Evolutionary conservation across 345 rosid genomes (phyloP).

Genomic region (Citrus australasica): DNA sequence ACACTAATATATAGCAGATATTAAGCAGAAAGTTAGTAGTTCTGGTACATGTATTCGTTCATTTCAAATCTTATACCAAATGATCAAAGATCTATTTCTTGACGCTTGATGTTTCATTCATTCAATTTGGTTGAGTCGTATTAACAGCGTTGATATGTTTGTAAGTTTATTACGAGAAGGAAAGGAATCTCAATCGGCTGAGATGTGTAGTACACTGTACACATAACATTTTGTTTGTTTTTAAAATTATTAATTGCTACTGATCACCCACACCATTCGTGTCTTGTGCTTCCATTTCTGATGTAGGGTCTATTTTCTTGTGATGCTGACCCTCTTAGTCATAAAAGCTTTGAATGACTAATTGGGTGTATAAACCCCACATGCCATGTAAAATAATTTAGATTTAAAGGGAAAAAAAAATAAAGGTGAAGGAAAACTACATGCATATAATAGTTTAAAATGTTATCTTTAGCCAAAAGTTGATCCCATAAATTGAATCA

Average conservation of each 20-base stretch:
- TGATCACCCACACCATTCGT: conserved; percentile 15
- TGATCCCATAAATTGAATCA: background rate
- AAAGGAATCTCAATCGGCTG: background rate
- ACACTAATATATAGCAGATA: background rate
- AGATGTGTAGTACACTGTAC: background rate
- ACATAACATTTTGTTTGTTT: conserved; percentile 9
- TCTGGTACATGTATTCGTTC: too few relatives aligned
- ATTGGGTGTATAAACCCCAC: conserved; percentile 2
- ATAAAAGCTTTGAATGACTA: conserved; percentile 8
- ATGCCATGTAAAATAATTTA: background rate
- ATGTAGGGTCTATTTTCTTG: conserved; percentile 20
- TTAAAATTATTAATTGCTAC: conserved; percentile 15
- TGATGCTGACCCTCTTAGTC: conserved; percentile 20
- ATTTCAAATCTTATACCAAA: background rate
- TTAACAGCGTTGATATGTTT: background rate
- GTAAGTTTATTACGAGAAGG: background rate
- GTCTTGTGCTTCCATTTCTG: background rate
- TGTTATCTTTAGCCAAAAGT: conserved; percentile 4
- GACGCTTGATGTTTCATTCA: background rate
- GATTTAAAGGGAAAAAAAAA: background rate
- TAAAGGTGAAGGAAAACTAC: background rate
- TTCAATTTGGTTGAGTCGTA: background rate
- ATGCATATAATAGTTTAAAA: background rate
- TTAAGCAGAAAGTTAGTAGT: background rate
- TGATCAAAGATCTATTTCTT: background rate